Evolutionary conservation across 1,139 yeast genomes (phyloP), one percentile per base, ranked within the genome.

Genomic region (Scheffersomyces lignicola): DNA sequence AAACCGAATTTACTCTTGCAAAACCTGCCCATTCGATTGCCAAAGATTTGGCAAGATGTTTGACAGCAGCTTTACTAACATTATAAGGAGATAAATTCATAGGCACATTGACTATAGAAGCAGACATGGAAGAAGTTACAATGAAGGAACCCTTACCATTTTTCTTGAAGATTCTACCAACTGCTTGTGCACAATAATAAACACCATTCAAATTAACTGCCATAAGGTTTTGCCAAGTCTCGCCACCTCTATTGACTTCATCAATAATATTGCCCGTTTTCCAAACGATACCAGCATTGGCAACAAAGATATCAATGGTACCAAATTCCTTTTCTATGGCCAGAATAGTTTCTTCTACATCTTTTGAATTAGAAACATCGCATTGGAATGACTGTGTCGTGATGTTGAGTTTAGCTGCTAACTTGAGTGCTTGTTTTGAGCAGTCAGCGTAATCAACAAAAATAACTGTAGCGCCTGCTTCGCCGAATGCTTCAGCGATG

Each of bases 281-380:
- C 92, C 94, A 86, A 12, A 88, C 84, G 28, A 84, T 76, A 40
- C 96, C 96, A 13, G 96, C 95, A 58, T 87, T 87, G 52, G 95
- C 92, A 18, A 87, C 90, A 56, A 85, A 81, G 20, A 84, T 73
- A 55, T 87, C 95, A 45, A 87, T 78, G 38, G 76, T 74, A 18
- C 77, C 77, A 58, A 87, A 87, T 48, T 86, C 94, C 44, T 65
- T 48, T 43, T 69, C 76, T 40, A 81, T 80, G 48, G 72, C 69
- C 17, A 57, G 54, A 34, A 86, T 65, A 5, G 80, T 78, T 27
- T 53, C 51, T 48, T 75, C 74, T 18, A 84, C 90, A 17, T 69
- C 70, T 12, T 71, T 74, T 25, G 75, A 64, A 42, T 77, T 74
- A 16, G 85, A 73, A 31, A 87, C 76, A 30, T 80, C 78, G 46